phyloP scores from a whole-genome alignment of 1,284 basidiomycete genomes.

The Sanguinoderma infundibulare region DNA sequence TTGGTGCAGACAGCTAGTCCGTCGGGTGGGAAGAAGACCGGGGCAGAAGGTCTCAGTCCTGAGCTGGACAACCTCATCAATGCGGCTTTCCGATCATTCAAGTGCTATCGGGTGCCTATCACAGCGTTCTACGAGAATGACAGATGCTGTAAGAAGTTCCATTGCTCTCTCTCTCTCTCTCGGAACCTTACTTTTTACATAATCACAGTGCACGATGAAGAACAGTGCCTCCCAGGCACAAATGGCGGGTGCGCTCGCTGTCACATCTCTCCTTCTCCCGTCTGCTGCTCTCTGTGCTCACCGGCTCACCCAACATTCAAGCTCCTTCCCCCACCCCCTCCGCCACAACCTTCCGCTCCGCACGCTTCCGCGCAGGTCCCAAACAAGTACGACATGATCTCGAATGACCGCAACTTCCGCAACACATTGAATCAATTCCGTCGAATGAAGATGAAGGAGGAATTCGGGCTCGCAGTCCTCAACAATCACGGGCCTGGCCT shows the following conservation, averaged over 20 bases:
- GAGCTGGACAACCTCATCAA: slow-evolving; percentile 18
- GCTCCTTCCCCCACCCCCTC: background rate
- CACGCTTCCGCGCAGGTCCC: slow-evolving; percentile 3
- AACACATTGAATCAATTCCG: slow-evolving; percentile 4
- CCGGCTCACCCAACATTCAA: background rate
- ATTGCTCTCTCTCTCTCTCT: no score
- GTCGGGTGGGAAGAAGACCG: background rate
- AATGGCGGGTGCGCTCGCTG: slow-evolving; percentile 8
- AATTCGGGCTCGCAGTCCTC: background rate
- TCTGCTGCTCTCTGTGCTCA: slow-evolving; percentile 15
- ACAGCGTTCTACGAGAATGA: slow-evolving; percentile 15
- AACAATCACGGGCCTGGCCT: slow-evolving; percentile 1
- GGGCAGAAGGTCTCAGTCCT: background rate
- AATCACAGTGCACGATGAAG: background rate
- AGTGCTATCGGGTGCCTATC: slow-evolving; percentile 11
- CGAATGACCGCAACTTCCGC: background rate
- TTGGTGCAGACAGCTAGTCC: background rate
- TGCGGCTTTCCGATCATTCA: background rate
- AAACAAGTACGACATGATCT: background rate
- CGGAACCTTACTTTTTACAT: background rate
- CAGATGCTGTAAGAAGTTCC: slow-evolving; percentile 1
- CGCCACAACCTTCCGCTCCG: background rate
- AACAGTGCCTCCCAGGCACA: background rate
- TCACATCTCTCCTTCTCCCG: background rate
- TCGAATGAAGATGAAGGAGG: background rate